phyloP scores from a whole-genome alignment of 768 basidiomycete species.

The Tulasnella sp. region DNA sequence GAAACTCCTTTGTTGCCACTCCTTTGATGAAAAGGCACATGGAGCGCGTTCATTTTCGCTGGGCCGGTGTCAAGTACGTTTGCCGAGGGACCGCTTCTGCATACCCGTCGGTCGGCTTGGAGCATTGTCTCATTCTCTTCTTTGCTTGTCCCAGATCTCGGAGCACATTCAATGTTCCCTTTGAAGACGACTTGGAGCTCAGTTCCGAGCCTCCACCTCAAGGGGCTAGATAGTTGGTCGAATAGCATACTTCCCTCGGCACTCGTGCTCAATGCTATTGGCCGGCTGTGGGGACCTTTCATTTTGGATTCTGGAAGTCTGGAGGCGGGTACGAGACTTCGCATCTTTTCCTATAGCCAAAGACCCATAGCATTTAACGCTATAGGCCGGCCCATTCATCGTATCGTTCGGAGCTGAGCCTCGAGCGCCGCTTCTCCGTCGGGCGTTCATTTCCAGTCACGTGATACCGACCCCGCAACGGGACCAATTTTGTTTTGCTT shows the following conservation, averaged over 20 bases:
- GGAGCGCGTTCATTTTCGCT: not conserved
- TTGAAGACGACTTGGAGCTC: not conserved
- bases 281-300: not conserved
- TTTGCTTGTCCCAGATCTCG: not conserved
- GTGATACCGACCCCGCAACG: conserved; percentile 6
- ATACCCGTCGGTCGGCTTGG: not conserved
- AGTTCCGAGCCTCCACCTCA: conserved; percentile 9
- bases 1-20: not conserved
- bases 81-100: not conserved
- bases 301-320: not conserved
- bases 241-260: not conserved
- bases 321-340: not conserved
- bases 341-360: not conserved
- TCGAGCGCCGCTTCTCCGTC: not conserved
- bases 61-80: not conserved
- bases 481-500: not conserved
- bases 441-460: not conserved
- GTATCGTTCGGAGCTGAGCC: conserved; percentile 7
- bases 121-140: not conserved
- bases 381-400: not conserved
- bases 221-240: not conserved
- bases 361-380: not conserved
- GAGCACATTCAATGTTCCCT: not conserved
- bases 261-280: not conserved
- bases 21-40: not conserved